A percentile compares a stretch with the other conserved stretches of the same genome.
These are phyloP conservation scores for Cotoneaster glaucophyllus DNA, from an alignment of 306 rosid genomes.

Conservation along the genomic window DNA sequence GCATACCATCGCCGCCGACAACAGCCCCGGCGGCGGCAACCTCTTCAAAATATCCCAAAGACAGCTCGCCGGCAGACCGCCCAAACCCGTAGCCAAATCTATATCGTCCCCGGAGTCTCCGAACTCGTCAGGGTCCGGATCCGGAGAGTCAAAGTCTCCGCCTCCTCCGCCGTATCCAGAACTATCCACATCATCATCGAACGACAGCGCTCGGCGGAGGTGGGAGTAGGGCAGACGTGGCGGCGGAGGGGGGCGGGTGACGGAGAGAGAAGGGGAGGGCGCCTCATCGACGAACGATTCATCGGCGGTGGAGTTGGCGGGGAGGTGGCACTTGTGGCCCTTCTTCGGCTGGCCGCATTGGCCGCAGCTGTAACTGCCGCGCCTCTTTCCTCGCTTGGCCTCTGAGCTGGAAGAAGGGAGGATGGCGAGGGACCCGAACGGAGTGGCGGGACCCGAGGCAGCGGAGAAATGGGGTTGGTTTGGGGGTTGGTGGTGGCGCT, in stretches of 20 bases:
- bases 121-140: conserved; percentile 1
- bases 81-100: conserved; percentile 25
- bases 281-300: not conserved
- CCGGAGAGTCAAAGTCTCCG: conserved; percentile 20
- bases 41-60: conserved; percentile 76
- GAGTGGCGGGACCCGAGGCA: conserved; percentile 10
- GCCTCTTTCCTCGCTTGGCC: conserved; percentile 48
- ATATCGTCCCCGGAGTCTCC: conserved; percentile 17
- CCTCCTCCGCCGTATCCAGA: conserved; percentile 8
- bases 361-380: conserved; percentile 85
- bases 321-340: conserved; percentile 63
- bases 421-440: conserved; percentile 11
- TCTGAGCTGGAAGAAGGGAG: conserved; percentile 9
- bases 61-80: conserved; percentile 53
- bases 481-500: conserved; percentile 20
- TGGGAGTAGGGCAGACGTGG: conserved; percentile 28
- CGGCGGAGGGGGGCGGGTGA: conserved; percentile 28
- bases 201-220: conserved; percentile 80
- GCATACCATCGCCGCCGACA: conserved; percentile 75
- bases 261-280: conserved; percentile 23
- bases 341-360: conserved; percentile 86
- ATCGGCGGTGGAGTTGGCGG: conserved; percentile 29
- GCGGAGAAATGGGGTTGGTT: conserved; percentile 24
- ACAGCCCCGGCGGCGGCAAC: conserved; percentile 68
- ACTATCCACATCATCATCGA: conserved; percentile 56